Evolutionary conservation across 176 grass and related monocot genomes (phyloP).

Genomic region (Typha latifolia): DNA sequence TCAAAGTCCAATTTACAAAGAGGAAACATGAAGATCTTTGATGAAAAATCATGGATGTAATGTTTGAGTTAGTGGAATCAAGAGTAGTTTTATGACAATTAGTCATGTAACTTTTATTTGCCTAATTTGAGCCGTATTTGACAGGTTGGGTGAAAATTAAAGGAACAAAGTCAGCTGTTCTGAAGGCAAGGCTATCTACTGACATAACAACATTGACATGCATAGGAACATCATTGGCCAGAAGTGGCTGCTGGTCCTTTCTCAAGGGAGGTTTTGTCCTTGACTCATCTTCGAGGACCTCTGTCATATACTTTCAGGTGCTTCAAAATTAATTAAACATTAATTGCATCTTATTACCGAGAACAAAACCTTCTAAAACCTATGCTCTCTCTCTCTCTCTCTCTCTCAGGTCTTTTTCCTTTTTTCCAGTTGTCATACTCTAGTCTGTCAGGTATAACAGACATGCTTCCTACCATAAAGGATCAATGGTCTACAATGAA

Average conservation of each 20-base stretch:
- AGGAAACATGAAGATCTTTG: too few relatives aligned
- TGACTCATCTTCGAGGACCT: conserved; percentile 33
- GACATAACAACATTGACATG: conserved; percentile 36
- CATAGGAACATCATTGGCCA: conserved; percentile 47
- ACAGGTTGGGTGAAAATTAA: conserved; percentile 76
- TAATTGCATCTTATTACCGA: background rate
- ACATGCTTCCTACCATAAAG: too few relatives aligned
- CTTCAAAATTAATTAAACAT: background rate
- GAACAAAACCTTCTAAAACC: background rate
- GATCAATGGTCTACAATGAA: too few relatives aligned
- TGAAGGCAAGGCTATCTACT: conserved; percentile 56
- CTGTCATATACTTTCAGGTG: conserved; percentile 81
- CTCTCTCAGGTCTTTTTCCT: too few relatives aligned
- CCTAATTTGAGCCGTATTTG: background rate
- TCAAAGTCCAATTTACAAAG: too few relatives aligned
- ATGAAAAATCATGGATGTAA: too few relatives aligned
- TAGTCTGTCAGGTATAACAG: too few relatives aligned
- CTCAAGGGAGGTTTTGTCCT: conserved; percentile 77
- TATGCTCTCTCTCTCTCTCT: too few relatives aligned
- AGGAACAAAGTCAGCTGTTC: conserved; percentile 34
- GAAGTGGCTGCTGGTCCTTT: conserved; percentile 78
- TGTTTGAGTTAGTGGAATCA: too few relatives aligned
- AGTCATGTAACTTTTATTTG: background rate
- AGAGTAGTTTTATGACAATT: background rate
- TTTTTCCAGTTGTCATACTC: too few relatives aligned